A percentile compares a stretch with the other conserved stretches of the same genome.
Evolutionary conservation across 2,329 filamentous ascomycete species (phyloP).

Genomic region (Penicillium sp.): DNA sequence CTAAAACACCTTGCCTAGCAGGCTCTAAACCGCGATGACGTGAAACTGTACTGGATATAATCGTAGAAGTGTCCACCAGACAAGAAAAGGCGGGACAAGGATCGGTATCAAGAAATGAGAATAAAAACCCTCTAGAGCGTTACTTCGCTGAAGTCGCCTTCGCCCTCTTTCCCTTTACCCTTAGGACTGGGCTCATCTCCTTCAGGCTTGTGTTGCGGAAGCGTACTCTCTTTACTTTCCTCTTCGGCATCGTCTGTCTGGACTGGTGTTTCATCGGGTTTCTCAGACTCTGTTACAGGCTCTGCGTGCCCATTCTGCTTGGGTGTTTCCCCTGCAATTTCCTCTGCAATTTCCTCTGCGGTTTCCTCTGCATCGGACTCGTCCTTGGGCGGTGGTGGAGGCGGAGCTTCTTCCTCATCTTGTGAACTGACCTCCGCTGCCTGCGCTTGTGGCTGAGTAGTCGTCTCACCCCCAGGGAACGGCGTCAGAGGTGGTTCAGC

Average conservation of each 20-base stretch:
- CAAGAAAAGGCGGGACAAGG: neutral
- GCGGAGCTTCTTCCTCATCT: conserved; percentile 26
- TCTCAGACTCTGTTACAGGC: conserved; percentile 6
- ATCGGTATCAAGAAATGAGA: conserved; percentile 4
- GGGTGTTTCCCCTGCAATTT: conserved; percentile 17
- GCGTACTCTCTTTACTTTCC: conserved; percentile 27
- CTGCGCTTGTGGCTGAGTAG: conserved; percentile 28
- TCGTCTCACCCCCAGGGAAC: conserved; percentile 34
- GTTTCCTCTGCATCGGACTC: conserved; percentile 24
- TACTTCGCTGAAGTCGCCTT: conserved; percentile 38
- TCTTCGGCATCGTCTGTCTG: conserved; percentile 20
- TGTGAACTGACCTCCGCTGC: conserved; percentile 29
- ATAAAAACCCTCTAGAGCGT: conserved; percentile 26
- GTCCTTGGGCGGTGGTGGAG: conserved; percentile 32
- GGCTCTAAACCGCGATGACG: conserved; percentile 10
- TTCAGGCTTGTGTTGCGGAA: conserved; percentile 23
- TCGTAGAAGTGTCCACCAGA: conserved; percentile 11
- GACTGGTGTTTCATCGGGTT: conserved; percentile 14
- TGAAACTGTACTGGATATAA: conserved; percentile 21
- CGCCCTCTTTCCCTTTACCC: conserved; percentile 33
- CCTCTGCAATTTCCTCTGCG: too few relatives aligned
- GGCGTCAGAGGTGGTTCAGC: conserved; percentile 34
- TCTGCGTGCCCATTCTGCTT: conserved; percentile 20
- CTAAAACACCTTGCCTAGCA: conserved; percentile 8
- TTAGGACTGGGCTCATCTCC: conserved; percentile 24